Conservation (phyloP, 306 rosid genomes). For the Rosa lucieae region DNA sequence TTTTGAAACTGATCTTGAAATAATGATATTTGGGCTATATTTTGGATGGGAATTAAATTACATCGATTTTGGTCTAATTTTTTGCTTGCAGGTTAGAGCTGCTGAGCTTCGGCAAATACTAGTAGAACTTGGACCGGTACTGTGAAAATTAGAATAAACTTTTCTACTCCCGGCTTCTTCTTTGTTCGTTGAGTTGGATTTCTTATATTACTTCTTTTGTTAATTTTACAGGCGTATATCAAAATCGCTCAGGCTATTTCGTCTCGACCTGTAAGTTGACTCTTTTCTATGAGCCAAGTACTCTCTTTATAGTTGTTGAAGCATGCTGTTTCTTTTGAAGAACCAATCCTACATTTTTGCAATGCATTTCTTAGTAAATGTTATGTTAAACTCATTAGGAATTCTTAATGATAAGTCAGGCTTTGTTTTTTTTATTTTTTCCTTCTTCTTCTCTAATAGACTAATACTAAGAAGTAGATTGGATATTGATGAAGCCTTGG, state of each 20-base stretch:
- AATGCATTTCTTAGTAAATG: neutral
- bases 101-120: conserved; percentile 76
- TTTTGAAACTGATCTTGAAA: too few species aligned
- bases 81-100: conserved; percentile 68
- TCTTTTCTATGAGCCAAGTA: neutral
- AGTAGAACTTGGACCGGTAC: conserved; percentile 94
- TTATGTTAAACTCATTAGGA: neutral
- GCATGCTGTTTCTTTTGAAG: neutral
- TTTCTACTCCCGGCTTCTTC: neutral
- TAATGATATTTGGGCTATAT: too few species aligned
- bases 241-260: conserved; percentile 98
- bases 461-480: too few species aligned
- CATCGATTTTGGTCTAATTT: neutral
- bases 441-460: too few species aligned
- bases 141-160: neutral
- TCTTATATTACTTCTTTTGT: conserved; percentile 7
- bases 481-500: neutral
- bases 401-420: neutral
- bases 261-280: conserved; percentile 82
- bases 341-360: neutral
- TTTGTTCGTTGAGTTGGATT: neutral
- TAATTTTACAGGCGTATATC: conserved; percentile 74
- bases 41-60: too few species aligned
- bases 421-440: neutral
- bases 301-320: neutral